Percentiles rank a stretch among this genome's conserved stretches.
These are phyloP conservation scores for Candida fluviatilis DNA, from an alignment of 805 yeast species.

Conservation along the genomic window DNA sequence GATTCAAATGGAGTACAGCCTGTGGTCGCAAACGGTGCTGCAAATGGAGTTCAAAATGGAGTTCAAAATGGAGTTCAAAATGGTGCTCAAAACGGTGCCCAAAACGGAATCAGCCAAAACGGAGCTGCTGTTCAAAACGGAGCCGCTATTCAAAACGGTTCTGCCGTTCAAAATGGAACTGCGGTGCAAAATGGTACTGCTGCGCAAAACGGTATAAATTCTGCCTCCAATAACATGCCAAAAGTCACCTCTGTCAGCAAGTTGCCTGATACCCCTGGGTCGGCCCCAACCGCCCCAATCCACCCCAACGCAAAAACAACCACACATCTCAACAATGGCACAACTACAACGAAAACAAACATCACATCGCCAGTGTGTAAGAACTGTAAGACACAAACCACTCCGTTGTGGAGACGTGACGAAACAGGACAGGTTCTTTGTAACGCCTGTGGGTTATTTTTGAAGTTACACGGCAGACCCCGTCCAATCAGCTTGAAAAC, in stretches of 20 bases:
- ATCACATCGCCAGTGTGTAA: constrained; percentile 72
- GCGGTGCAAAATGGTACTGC: too few relatives aligned
- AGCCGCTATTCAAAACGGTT: too few relatives aligned
- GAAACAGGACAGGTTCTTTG: constrained; percentile 77
- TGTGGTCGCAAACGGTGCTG: too few relatives aligned
- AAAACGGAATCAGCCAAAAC: too few relatives aligned
- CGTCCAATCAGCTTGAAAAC: constrained; percentile 89
- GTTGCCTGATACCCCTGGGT: neutral
- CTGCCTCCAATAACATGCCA: too few relatives aligned
- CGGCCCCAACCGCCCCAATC: constrained; percentile 22
- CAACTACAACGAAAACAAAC: constrained; percentile 61
- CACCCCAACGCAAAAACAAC: constrained; percentile 66
- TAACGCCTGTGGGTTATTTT: constrained; percentile 89
- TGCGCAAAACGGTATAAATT: too few relatives aligned
- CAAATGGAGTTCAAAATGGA: too few relatives aligned
- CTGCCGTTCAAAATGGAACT: too few relatives aligned
- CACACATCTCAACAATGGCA: constrained; percentile 50
- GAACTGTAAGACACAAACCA: constrained; percentile 87
- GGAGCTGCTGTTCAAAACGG: too few relatives aligned
- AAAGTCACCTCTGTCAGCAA: neutral
- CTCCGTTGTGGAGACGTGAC: constrained; percentile 94
- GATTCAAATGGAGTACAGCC: too few relatives aligned
- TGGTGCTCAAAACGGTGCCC: too few relatives aligned
- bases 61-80: too few relatives aligned
- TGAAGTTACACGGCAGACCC: constrained; percentile 88